These are phyloP conservation scores for Trametes punicea DNA, from an alignment of 768 basidiomycete species.

Conservation along the genomic window DNA sequence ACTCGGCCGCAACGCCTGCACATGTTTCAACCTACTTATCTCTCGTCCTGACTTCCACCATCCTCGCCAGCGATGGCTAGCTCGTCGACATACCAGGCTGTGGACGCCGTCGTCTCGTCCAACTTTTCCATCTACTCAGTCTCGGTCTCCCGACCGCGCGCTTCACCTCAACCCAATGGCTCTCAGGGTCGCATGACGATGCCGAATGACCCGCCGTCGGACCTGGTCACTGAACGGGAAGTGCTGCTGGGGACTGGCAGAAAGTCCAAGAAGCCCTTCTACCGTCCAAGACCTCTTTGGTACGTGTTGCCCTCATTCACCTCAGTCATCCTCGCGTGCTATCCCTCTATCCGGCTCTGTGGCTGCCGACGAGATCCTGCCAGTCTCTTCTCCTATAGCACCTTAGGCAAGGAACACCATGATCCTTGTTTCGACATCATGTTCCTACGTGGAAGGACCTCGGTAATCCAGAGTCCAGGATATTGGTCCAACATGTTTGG, in stretches of 20 bases:
- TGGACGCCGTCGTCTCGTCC: conserved; percentile 26
- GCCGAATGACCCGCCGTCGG: neutral
- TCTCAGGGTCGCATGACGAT: neutral
- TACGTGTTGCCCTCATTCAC: conserved; percentile 16
- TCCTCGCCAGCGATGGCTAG: conserved; percentile 13
- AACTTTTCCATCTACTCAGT: conserved; percentile 25
- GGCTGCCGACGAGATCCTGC: no score
- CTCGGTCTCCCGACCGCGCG: conserved; percentile 21
- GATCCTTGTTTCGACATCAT: no score
- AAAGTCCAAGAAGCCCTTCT: conserved; percentile 43
- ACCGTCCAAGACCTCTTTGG: conserved; percentile 49
- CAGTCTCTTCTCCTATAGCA: no score
- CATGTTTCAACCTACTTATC: neutral
- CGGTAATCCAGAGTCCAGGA: no score
- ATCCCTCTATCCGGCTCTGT: neutral
- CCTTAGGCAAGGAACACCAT: no score
- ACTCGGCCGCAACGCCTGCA: neutral
- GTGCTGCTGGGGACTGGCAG: conserved; percentile 30
- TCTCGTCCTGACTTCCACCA: conserved; percentile 9
- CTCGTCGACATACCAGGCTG: conserved; percentile 21
- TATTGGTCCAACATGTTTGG: no score
- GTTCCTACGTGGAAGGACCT: no score
- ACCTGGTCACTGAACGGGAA: conserved; percentile 27
- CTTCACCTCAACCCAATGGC: neutral
- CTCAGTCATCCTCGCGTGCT: neutral